Evolutionary conservation across 1,284 basidiomycete genomes (phyloP), one percentile per base, ranked within the genome.

Genomic region (Austropuccinia psidii): DNA sequence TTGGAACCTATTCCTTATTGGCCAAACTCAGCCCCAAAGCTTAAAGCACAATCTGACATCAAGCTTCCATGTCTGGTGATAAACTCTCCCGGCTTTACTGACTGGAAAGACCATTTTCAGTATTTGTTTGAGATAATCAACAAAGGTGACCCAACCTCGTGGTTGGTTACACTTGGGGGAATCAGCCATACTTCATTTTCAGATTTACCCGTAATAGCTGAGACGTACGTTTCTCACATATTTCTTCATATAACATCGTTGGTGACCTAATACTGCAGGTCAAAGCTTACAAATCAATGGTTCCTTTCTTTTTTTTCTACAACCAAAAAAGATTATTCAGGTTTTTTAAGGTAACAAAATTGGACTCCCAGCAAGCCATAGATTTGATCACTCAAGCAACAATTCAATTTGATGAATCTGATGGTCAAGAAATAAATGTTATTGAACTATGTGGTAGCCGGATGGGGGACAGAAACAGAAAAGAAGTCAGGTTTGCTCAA

Each of bases 111-210:
- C 24, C 70, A 73, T 54, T 73, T 73, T 41, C 49, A 62, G 27
- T 27, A 31, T 15, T 47, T 73, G 8, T n/a, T n/a, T 31, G 49
- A 64, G 13, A 13, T 64, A n/a, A 31, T 73, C 19, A 41, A 27
- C 37, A 24, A 50, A 45, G 24, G 47, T 19, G 31, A 60, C 19
- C 29, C 17, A 57, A 7, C 24, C 58, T 35, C 47, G 24, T 15
- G 21, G 50, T 43, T 73, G 31, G 37, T 60, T 43, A 73, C 70
- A 21, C 24, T 64, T n/a, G 49, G 49, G 24, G 70, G 70, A 54
- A 73, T 73, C 60, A 64, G 62, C 15, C 60, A 64, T 64, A 61
- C 58, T 47, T 73, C 70, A 0, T 73, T 73, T 35, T 73, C 70
- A 17, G 70, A 73, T 57, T 41, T 73, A 3, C 70, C 70, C 24